These are phyloP conservation scores for Brettanomyces custersianus DNA, from an alignment of 805 yeast genomes.

Conservation along the genomic window DNA sequence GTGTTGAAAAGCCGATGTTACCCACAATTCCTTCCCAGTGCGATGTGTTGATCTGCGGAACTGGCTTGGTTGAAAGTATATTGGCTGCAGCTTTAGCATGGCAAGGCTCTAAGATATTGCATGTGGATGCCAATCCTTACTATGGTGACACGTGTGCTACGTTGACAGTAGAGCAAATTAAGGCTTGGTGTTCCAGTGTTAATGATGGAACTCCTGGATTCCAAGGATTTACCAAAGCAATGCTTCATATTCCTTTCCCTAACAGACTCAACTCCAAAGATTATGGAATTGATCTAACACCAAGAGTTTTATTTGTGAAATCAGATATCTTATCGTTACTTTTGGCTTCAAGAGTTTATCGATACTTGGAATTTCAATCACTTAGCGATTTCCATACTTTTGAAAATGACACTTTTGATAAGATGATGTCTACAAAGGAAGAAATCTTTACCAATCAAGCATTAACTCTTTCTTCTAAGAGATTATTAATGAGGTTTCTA, in stretches of 20 bases:
- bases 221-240: conserved; percentile 46
- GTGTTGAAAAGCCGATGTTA: conserved; percentile 62
- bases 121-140: conserved; percentile 73
- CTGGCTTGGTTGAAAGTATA: conserved; percentile 83
- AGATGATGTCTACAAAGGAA: conserved; percentile 78
- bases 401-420: conserved; percentile 85
- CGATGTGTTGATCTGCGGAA: conserved; percentile 87
- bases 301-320: conserved; percentile 80
- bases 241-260: conserved; percentile 66
- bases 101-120: conserved; percentile 96
- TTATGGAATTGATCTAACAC: conserved; percentile 82
- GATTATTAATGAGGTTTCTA: conserved; percentile 83
- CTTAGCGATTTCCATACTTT: conserved; percentile 86
- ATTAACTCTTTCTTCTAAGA: conserved; percentile 63
- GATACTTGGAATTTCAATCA: conserved; percentile 88
- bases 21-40: conserved; percentile 61
- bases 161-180: conserved; percentile 76
- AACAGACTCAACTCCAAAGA: conserved; percentile 52
- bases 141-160: conserved; percentile 90
- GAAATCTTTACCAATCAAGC: conserved; percentile 89
- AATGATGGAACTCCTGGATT: conserved; percentile 32
- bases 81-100: conserved; percentile 92
- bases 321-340: conserved; percentile 77
- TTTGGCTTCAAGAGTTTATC: conserved; percentile 78
- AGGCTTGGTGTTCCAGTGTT: conserved; percentile 71